Base-by-base conservation (phyloP, 208 protist species). In the Sergeia podlipaevii region DNA sequence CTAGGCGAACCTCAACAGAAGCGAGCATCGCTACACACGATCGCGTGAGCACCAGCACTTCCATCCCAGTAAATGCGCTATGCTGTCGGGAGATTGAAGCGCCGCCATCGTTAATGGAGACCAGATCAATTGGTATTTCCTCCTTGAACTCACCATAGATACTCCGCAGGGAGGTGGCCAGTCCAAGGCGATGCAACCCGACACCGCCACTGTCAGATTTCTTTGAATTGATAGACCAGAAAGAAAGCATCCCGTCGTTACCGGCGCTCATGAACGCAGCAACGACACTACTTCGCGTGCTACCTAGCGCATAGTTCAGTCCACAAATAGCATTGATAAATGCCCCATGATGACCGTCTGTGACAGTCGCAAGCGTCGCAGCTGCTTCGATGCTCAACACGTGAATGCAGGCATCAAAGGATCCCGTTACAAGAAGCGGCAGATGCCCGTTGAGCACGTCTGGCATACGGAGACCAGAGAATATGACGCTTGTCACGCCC, bases 221-320 rank as follows among this genome's bases (percentile, higher is more conserved):
- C 15, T 15, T 10, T 15, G 11, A 15, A 38, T 15, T 26, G 15
- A 67, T 30, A 3, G 45, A 39, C 85, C 85, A 93, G 33, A 81
- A 51, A n/a, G 70, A 65, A 34, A 93, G 60, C 24, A 59, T 79
- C 6, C 85, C 73, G 53, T 93, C 75, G 53, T 93, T 89, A 30
- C 85, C 85, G 47, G 78, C 76, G 46, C 65, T 78, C 5, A 81
- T 38, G 48, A 74, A 65, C 55, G 37, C 72, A 26, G 38, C 45
- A 7, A 34, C 47, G 33, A 32, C 11, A 11, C 10, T 36, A 24
- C 49, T 41, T 0, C 13, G 26, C 3, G 23, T 7, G 3, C 18
- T 20, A 0, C 33, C 38, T 5, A 20, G 30, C 2, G 21, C 23
- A 3, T 36, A 42, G 43, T 7, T 26, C 4, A 89, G 62, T 0